Conservation (phyloP, 192 early-diverging fungal species). For the Backusella australiensis region DNA sequence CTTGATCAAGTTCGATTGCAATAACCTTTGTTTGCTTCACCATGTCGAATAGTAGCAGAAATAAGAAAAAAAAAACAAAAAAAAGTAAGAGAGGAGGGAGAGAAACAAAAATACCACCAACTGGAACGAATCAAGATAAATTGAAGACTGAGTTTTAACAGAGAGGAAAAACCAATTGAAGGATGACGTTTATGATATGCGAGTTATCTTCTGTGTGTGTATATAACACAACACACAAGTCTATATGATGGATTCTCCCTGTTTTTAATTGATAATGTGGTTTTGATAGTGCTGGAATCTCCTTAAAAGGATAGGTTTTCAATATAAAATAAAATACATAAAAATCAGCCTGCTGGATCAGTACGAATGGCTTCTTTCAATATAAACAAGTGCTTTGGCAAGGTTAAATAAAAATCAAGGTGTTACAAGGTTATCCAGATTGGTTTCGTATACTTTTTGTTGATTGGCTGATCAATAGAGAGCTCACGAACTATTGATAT, state of each 20-base stretch:
- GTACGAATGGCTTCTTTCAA: not conserved
- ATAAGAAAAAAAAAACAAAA: not conserved
- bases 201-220: not conserved
- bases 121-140: slow-evolving; percentile 9
- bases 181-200: slow-evolving; percentile 4
- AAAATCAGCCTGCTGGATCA: not conserved
- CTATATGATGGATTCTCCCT: not conserved
- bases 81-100: not conserved
- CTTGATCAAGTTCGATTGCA: slow-evolving; percentile 55
- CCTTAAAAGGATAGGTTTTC: not conserved
- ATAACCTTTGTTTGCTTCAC: slow-evolving; percentile 19
- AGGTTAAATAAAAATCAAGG: not conserved
- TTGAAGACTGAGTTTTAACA: slow-evolving; percentile 8
- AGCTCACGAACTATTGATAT: not conserved
- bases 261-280: not conserved
- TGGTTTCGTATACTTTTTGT: not conserved
- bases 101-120: not conserved
- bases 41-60: not conserved
- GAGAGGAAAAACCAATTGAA: slow-evolving; percentile 6
- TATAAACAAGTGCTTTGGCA: not conserved
- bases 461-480: not conserved
- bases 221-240: not conserved
- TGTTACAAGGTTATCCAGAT: slow-evolving; percentile 2
- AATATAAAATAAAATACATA: not conserved
- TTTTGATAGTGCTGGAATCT: not conserved